These are phyloP conservation scores for Waltergamsia citrina DNA, from an alignment of 2,329 filamentous ascomycete genomes.

Conservation along the genomic window DNA sequence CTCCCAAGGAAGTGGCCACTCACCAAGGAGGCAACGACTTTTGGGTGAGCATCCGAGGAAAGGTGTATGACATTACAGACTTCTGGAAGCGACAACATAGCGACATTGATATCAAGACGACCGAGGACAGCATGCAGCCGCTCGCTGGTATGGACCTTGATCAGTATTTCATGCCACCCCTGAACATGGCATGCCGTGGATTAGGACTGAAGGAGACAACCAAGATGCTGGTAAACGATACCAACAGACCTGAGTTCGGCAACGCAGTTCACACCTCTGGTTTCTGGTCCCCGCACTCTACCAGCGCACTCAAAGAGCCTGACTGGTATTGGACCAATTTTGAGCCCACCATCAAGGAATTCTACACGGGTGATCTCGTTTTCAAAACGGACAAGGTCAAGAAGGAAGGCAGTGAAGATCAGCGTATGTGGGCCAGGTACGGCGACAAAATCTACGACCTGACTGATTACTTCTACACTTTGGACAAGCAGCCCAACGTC, in stretches of 20 bases:
- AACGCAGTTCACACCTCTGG: conserved; percentile 65
- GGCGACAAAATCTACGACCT: conserved; percentile 75
- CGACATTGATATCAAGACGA: conserved; percentile 54
- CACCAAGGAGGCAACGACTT: conserved; percentile 71
- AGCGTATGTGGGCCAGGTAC: conserved; percentile 73
- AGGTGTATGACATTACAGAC: conserved; percentile 84
- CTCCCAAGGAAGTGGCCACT: conserved; percentile 52
- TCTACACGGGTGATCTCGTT: conserved; percentile 81
- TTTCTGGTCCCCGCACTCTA: conserved; percentile 40
- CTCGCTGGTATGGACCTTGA: conserved; percentile 74
- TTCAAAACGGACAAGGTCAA: conserved; percentile 51
- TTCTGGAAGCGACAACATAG: conserved; percentile 85
- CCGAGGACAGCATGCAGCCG: conserved; percentile 57
- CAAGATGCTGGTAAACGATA: conserved; percentile 54
- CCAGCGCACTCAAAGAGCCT: conserved; percentile 46
- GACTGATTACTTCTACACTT: conserved; percentile 82
- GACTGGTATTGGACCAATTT: conserved; percentile 76
- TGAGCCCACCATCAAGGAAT: conserved; percentile 70
- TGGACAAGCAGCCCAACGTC: conserved; percentile 45
- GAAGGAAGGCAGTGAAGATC: conserved; percentile 54
- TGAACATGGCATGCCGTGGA: conserved; percentile 64
- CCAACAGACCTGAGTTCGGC: conserved; percentile 32
- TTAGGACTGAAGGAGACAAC: conserved; percentile 53
- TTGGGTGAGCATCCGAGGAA: conserved; percentile 79
- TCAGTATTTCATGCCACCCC: conserved; percentile 74